These are phyloP conservation scores for Cystobasidium onofrii DNA, from an alignment of 768 basidiomycete species.

Conservation along the genomic window DNA sequence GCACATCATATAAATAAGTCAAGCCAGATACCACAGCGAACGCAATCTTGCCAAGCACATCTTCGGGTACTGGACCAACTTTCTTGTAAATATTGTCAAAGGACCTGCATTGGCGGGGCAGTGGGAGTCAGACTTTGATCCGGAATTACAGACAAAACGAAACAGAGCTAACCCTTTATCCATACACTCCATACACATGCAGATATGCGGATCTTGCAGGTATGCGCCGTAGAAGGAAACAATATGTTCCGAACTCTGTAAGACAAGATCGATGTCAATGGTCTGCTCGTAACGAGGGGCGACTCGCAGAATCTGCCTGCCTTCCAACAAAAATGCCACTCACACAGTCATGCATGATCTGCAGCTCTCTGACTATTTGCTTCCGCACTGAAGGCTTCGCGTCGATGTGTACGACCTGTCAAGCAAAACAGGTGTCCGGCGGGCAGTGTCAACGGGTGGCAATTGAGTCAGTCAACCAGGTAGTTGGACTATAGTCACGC, in stretches of 20 bases:
- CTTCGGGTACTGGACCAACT: constrained; percentile 85
- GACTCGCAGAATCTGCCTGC: no score
- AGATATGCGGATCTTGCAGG: constrained; percentile 92
- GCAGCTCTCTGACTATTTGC: constrained; percentile 92
- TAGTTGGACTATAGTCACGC: no score
- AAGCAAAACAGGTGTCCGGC: neutral
- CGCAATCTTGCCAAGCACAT: constrained; percentile 88
- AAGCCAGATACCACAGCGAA: constrained; percentile 86
- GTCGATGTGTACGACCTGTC: constrained; percentile 86
- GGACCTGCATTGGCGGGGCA: constrained; percentile 30
- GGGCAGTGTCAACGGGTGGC: neutral
- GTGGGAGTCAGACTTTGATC: neutral
- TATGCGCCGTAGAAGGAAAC: constrained; percentile 97
- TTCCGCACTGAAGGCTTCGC: constrained; percentile 93
- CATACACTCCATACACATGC: constrained; percentile 93
- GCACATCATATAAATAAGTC: constrained; percentile 93
- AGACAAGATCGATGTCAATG: neutral
- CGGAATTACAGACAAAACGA: neutral
- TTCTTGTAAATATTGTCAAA: constrained; percentile 87
- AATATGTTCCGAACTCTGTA: constrained; percentile 66
- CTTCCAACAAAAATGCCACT: no score
- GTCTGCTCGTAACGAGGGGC: no score
- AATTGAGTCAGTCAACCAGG: neutral
- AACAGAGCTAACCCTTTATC: constrained; percentile 67
- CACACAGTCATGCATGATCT: constrained; percentile 95